Evolutionary conservation across 2,329 filamentous ascomycete species (phyloP), one percentile per base, ranked within the genome.

Genomic region (Drechslera avenae): DNA sequence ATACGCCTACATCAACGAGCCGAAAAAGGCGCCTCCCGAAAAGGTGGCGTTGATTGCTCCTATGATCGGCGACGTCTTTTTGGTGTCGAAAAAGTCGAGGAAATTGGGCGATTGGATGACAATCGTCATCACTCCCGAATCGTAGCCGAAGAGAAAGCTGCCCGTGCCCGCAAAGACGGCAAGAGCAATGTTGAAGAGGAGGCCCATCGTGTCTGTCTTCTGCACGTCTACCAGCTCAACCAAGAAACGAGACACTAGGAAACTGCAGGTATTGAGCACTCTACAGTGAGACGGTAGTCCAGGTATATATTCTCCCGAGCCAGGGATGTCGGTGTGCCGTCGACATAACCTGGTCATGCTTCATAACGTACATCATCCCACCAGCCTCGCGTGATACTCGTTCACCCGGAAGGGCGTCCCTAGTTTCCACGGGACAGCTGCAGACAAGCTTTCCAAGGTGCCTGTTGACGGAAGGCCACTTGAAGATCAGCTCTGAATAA

Each of bases 31-130:
- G n/a, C 81, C 82, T 4, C 80, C 81, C 12, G 79, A 80, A 60
- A 86, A 87, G 18, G 85, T 86, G 50, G 83, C 83, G 63, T 85
- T 84, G 65, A 87, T 83, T 16, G 84, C 84, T 9, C 85, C 85
- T 48, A 86, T 76, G 42, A 84, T 80, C 4, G 80, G 73, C 60
- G 78, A 78, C 1, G 73, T 75, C 19, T 71, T 77, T 1, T 63
- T 68, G 4, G 81, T 82, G 32, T 83, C 73, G 71, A 87, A 87
- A 63, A 81, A 83, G 1, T 64, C 51, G 14, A 86, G 76, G 67
- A 87, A 86, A 59, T 83, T 74, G 21, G 76, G 74, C 8, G 78
- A 81, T n/a, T 77, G 76, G 46, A 84, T 83, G 52, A 83, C 83
- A 64, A 83, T 76, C 0, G 73, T 72, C 73, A 75, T 75, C 12